Evolutionary conservation across 1,139 yeast genomes (phyloP).

Genomic region (Kodamaea suecica): DNA sequence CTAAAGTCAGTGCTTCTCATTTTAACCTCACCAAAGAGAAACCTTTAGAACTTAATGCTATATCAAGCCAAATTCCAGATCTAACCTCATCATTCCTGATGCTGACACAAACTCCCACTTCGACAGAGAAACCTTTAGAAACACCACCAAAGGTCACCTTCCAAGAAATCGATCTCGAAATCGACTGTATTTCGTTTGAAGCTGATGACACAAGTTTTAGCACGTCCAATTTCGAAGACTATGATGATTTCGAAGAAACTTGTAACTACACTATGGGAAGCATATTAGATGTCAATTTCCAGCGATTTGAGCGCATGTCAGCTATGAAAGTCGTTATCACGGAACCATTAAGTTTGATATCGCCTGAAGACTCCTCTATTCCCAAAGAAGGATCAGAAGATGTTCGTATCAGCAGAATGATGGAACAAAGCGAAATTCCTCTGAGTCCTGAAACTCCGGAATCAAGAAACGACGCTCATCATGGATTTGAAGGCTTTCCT

Average conservation of each 20-base stretch:
- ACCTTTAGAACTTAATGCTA: too few species aligned
- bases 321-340: not conserved
- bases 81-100: too few species aligned
- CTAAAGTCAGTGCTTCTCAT: too few species aligned
- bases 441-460: too few species aligned
- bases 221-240: conserved; percentile 17
- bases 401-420: too few species aligned
- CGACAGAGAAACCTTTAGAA: not conserved
- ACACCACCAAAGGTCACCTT: conserved; percentile 1
- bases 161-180: not conserved
- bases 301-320: conserved; percentile 17
- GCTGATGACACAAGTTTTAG: conserved; percentile 20
- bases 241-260: conserved; percentile 7
- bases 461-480: too few species aligned
- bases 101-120: not conserved
- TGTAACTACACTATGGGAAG: conserved; percentile 9
- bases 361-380: too few species aligned
- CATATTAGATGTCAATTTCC: conserved; percentile 23
- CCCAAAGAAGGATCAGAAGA: too few species aligned
- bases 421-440: too few species aligned
- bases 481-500: too few species aligned
- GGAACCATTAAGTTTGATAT: not conserved
- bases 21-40: too few species aligned
- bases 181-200: conserved; percentile 14
- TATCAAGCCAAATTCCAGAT: too few species aligned